A percentile compares a stretch with the other conserved stretches of the same genome.
Evolutionary conservation across 1,284 basidiomycete genomes (phyloP).

Genomic region (Tylopilus orsonianus): DNA sequence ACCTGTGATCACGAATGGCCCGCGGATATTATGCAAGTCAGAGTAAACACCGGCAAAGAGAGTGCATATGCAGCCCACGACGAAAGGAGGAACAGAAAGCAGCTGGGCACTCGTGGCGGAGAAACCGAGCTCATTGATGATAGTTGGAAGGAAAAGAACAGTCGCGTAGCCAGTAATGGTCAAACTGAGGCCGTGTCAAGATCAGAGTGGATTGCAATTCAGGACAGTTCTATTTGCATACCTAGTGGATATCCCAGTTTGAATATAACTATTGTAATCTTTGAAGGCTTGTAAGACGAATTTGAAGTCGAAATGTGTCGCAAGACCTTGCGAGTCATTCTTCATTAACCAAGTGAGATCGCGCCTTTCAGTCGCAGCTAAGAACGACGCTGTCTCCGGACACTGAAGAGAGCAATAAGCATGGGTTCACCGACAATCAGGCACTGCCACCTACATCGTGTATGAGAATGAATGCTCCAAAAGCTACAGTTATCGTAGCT

Average conservation of each 20-base stretch:
- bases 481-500: neutral
- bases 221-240: neutral
- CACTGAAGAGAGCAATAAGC: neutral
- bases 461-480: neutral
- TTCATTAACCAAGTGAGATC: neutral
- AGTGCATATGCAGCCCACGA: neutral
- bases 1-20: neutral
- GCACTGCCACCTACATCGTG: neutral
- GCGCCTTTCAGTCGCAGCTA: neutral
- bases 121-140: neutral
- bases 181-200: neutral
- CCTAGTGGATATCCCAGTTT: neutral
- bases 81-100: neutral
- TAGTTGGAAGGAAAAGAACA: neutral
- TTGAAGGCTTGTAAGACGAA: neutral
- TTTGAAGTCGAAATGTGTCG: too few relatives aligned
- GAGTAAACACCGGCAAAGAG: neutral
- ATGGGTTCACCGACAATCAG: neutral
- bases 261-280: neutral
- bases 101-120: neutral
- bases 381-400: neutral
- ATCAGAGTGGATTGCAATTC: neutral
- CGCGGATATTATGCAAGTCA: neutral
- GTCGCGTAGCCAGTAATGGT: too few relatives aligned
- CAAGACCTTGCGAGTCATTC: too few relatives aligned